phyloP scores from a whole-genome alignment of 352 stramenopile genomes.

The Phytophthora sp. region DNA sequence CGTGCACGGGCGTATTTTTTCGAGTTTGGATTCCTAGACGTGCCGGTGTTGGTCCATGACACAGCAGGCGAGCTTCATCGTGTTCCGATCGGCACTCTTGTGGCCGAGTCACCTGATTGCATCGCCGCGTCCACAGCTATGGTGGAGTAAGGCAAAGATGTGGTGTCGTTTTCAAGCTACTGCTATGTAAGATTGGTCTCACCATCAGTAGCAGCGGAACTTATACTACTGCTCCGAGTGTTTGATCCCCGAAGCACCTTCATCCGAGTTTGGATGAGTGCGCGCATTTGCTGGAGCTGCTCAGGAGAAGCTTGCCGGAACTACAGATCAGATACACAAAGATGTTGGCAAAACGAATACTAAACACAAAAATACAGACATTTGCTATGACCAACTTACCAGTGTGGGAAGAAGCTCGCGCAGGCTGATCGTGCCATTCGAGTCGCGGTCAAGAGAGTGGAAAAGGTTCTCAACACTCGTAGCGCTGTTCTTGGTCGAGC shows the following conservation, averaged over 20 bases:
- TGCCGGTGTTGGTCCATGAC: slow-evolving; percentile 52
- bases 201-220: neutral
- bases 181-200: neutral
- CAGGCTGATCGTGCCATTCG: slow-evolving; percentile 58
- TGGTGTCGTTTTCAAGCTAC: neutral
- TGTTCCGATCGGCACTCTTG: slow-evolving; percentile 42
- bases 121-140: slow-evolving; percentile 42
- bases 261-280: slow-evolving; percentile 35
- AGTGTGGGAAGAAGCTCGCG: slow-evolving; percentile 57
- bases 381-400: slow-evolving; percentile 35
- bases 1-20: slow-evolving; percentile 84
- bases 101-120: slow-evolving; percentile 60
- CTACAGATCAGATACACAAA: slow-evolving; percentile 21
- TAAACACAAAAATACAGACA: slow-evolving; percentile 6
- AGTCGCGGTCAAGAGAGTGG: slow-evolving; percentile 53
- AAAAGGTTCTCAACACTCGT: slow-evolving; percentile 53
- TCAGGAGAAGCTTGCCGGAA: slow-evolving; percentile 57
- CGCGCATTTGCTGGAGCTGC: slow-evolving; percentile 54
- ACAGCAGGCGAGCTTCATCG: slow-evolving; percentile 31
- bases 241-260: slow-evolving; percentile 6
- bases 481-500: slow-evolving; percentile 23
- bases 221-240: neutral
- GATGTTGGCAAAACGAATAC: slow-evolving; percentile 4
- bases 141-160: slow-evolving; percentile 6
- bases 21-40: slow-evolving; percentile 69